These are phyloP conservation scores for Phytophthora agathidicida DNA, from an alignment of 352 stramenopile species.

Conservation along the genomic window DNA sequence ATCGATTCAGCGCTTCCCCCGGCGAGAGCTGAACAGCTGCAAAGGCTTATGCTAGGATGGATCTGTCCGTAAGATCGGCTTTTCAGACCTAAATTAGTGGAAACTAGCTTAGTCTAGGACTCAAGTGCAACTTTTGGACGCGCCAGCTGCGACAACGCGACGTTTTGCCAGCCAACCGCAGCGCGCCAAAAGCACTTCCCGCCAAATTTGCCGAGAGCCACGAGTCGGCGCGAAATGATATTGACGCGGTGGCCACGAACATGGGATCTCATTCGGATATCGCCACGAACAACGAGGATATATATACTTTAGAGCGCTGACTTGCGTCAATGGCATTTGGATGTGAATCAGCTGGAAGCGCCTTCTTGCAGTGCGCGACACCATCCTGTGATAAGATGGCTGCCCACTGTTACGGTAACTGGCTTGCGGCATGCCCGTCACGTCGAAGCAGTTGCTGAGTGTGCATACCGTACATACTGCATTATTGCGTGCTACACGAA, in stretches of 20 bases:
- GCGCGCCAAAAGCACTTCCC: no score
- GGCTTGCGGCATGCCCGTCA: constrained; percentile 1
- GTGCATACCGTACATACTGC: constrained; percentile 7
- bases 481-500: constrained; percentile 11
- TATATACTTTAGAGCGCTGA: constrained; percentile 22
- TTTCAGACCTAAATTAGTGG: background rate
- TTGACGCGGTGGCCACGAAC: background rate
- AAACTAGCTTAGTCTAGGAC: no score
- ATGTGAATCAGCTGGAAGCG: no score
- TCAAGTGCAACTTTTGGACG: constrained; percentile 12
- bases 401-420: constrained; percentile 4
- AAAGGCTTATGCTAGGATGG: background rate
- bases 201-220: background rate
- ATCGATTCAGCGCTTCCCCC: constrained; percentile 22
- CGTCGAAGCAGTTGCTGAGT: background rate
- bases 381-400: constrained; percentile 16
- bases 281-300: constrained; percentile 1
- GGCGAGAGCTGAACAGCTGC: background rate
- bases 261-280: constrained; percentile 9
- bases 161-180: constrained; percentile 1
- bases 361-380: background rate
- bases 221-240: background rate
- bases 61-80: no score
- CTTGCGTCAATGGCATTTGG: background rate
- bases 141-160: constrained; percentile 8